Evolutionary conservation across 169 alveolate genomes (phyloP).

Genomic region (Plasmodium gonderi): DNA sequence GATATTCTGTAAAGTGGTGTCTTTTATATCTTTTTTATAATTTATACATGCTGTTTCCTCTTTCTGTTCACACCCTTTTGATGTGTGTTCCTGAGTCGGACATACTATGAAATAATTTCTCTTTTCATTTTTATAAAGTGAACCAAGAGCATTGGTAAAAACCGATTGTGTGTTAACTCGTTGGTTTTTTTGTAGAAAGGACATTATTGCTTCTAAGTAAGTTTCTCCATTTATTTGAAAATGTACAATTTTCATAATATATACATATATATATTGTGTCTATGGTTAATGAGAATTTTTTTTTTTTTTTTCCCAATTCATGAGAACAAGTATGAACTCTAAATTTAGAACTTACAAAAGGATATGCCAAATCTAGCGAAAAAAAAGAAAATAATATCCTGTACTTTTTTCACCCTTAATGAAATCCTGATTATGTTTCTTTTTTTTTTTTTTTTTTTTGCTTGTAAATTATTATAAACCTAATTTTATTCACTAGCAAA

Average conservation of each 20-base stretch:
- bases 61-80: neutral
- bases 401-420: neutral
- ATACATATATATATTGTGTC: no score
- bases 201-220: neutral
- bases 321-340: neutral
- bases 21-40: neutral
- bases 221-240: constrained; percentile 1
- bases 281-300: no score
- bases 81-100: neutral
- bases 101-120: neutral
- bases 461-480: neutral
- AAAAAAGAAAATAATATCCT: neutral
- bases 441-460: neutral
- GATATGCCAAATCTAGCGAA: neutral
- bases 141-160: neutral
- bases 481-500: neutral
- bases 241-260: constrained; percentile 35
- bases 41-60: neutral
- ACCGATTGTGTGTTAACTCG: neutral
- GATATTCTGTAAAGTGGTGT: neutral
- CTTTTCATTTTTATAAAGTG: constrained; percentile 13
- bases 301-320: neutral
- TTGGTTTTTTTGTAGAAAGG: neutral
- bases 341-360: neutral
- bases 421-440: neutral